Percentiles rank a stretch among this genome's conserved stretches.
phyloP scores from a whole-genome alignment of 78 protist genomes.

The Chrysochromulina tobinii region DNA sequence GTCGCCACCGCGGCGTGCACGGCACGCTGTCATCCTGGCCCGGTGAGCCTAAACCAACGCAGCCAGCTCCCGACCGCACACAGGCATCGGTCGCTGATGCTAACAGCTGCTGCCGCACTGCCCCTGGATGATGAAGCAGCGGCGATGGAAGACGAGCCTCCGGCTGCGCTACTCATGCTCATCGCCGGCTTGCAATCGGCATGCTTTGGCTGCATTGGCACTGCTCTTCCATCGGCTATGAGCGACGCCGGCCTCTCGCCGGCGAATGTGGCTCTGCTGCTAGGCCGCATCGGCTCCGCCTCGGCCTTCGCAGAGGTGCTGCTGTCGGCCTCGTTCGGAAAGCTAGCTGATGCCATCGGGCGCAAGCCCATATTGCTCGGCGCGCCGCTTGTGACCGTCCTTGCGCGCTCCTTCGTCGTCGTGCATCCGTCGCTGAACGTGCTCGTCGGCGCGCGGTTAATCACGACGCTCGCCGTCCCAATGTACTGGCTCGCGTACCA shows the following conservation, averaged over 20 bases:
- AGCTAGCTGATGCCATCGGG: constrained; percentile 18
- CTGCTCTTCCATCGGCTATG: background rate
- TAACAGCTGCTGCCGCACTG: no score
- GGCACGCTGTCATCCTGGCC: no score
- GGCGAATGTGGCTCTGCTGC: background rate
- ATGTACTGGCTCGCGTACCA: constrained; percentile 12
- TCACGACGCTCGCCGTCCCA: background rate
- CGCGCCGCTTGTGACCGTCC: background rate
- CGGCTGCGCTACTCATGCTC: background rate
- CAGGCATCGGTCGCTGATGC: no score
- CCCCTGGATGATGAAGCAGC: no score
- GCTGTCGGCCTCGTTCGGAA: background rate
- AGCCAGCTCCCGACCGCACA: no score
- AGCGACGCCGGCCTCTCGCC: background rate
- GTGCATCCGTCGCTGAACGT: background rate
- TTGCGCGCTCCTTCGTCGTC: background rate
- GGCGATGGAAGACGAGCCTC: background rate
- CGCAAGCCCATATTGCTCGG: background rate
- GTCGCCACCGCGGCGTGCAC: no score
- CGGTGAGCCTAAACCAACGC: no score
- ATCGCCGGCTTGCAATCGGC: background rate
- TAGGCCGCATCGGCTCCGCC: constrained; percentile 8
- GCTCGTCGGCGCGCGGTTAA: background rate
- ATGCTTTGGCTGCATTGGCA: constrained; percentile 11
- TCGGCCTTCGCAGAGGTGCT: background rate